Base-by-base conservation (phyloP, 2,329 filamentous ascomycete species). In the Colletotrichum sp. region DNA sequence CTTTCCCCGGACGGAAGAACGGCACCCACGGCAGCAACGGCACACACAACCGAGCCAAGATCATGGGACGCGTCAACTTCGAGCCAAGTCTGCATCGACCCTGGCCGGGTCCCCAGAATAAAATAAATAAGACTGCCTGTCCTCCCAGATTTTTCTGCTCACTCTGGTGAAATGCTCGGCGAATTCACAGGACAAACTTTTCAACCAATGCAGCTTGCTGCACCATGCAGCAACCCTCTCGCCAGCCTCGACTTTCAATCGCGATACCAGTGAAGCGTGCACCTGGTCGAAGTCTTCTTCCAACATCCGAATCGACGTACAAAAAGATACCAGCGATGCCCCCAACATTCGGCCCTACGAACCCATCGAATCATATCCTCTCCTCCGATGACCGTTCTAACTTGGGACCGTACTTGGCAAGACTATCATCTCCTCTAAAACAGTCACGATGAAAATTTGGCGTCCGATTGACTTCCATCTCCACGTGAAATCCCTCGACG, bases 11-110 rank as follows among this genome's bases (percentile, higher is more conserved):
- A 36, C 69, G 72, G 72, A 67, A 32, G 28, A 36, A 67, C 72
- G 67, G 72, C 71, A 71, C 32, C 59, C 26, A 57, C 69, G 70
- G 70, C 71, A 69, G 8, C 26, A 36, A 26, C 73, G 73, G 70
- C 70, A 76, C 74, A 73, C 28, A n/a, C 65, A 76, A 39, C 64
- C 70, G 57, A 73, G 70, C 64, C 70, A 76, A 75, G 63, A 44
- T 69, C 55, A 32, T 30, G 26, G 34, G n/a, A 73, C 57, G 44
- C 64, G 44, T 73, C 64, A 52, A 65, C 64, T 6, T 59, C n/a
- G 21, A 69, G 70, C 70, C 74, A 62, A 44, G 39, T 32, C 13
- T 72, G 32, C n/a, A 7, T 6, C 9, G 12, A 44, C 44, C 69
- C 72, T 21, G 60, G 69, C 6, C 5, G n/a, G 16, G 39, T 59